Conservation (phyloP, 1,284 basidiomycete genomes). For the Boletus calvinii region DNA sequence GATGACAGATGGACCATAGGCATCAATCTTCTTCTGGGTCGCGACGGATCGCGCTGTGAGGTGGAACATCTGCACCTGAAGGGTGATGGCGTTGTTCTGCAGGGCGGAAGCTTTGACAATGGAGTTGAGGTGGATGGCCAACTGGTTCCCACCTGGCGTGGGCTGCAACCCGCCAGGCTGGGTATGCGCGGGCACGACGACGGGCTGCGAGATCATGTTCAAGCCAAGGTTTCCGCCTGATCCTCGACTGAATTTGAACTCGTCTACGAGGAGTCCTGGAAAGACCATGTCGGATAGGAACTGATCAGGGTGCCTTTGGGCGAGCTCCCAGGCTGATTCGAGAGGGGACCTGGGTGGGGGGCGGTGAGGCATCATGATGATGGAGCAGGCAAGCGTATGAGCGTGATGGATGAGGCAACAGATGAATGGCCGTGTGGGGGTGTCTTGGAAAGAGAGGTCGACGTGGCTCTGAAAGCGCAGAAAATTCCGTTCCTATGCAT, state of each 20-base stretch:
- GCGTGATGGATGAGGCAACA: too few relatives aligned
- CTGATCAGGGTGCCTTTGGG: constrained; percentile 1
- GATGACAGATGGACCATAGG: constrained; percentile 2
- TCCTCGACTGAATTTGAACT: constrained; percentile 11
- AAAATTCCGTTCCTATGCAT: too few relatives aligned
- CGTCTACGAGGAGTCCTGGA: constrained; percentile 4
- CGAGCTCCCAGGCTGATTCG: background rate
- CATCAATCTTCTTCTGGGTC: constrained; percentile 9
- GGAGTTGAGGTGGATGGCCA: constrained; percentile 14
- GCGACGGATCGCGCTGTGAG: constrained; percentile 11
- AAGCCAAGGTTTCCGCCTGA: background rate
- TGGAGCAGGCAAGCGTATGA: too few relatives aligned
- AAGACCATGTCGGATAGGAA: constrained; percentile 5
- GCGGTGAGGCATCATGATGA: background rate
- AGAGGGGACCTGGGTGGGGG: background rate
- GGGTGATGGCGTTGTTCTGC: constrained; percentile 1
- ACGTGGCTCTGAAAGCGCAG: too few relatives aligned
- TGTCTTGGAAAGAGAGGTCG: too few relatives aligned
- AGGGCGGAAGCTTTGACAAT: constrained; percentile 4
- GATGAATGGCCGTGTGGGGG: too few relatives aligned
- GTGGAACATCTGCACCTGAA: constrained; percentile 6
- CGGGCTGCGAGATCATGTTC: constrained; percentile 14
- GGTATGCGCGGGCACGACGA: constrained; percentile 1
- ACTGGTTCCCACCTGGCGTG: background rate
- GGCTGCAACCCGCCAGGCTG: background rate